These are phyloP conservation scores for Nymphaea thermarum DNA, from an alignment of 164 flowering plant genomes.

Conservation along the genomic window DNA sequence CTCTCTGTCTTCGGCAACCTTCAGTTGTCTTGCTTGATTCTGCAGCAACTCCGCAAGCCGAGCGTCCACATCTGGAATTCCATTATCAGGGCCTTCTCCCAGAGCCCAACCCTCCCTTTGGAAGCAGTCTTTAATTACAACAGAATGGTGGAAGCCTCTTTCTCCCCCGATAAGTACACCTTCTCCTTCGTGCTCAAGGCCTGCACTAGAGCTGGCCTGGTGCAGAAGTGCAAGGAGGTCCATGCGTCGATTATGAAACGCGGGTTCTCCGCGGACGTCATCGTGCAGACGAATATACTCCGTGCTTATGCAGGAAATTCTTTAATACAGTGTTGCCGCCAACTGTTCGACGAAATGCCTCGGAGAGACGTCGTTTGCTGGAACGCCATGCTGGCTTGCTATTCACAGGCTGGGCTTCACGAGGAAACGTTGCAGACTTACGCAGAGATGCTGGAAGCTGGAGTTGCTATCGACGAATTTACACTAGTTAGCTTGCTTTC, in stretches of 20 bases:
- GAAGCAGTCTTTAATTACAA: conserved; percentile 31
- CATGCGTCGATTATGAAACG: conserved; percentile 30
- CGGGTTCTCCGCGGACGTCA: conserved; percentile 24
- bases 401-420: conserved; percentile 35
- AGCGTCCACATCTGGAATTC: conserved; percentile 5
- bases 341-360: conserved; percentile 39
- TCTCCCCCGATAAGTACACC: conserved; percentile 28
- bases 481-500: conserved; percentile 46
- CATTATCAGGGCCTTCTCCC: conserved; percentile 11
- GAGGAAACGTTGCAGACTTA: conserved; percentile 26
- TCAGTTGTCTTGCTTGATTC: conserved; percentile 1
- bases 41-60: conserved; percentile 2
- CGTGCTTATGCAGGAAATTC: conserved; percentile 30
- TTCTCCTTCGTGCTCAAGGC: conserved; percentile 44
- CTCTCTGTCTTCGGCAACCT: conserved; percentile 4
- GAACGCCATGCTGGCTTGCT: conserved; percentile 53
- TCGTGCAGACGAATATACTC: conserved; percentile 36
- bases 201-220: conserved; percentile 23
- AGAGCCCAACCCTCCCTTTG: conserved; percentile 15
- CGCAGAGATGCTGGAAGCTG: conserved; percentile 17
- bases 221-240: conserved; percentile 33
- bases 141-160: conserved; percentile 16
- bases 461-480: conserved; percentile 32
- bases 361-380: conserved; percentile 39
- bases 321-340: conserved; percentile 14